These are phyloP conservation scores for Chrysosporium queenslandicum DNA, from an alignment of 2,329 filamentous ascomycete species.

Conservation along the genomic window DNA sequence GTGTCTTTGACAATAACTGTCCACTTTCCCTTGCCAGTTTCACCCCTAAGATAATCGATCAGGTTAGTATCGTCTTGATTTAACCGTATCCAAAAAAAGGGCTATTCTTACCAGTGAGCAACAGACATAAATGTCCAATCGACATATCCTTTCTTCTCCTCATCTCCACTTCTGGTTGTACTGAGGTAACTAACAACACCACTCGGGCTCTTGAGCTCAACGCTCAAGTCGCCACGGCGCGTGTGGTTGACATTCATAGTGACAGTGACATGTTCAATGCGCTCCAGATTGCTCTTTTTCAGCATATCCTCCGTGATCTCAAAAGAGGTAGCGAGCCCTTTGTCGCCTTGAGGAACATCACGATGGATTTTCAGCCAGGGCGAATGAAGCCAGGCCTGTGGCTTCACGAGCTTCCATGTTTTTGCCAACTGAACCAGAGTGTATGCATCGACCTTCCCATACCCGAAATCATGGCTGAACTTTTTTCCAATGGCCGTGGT, in stretches of 20 bases:
- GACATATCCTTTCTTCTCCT: constrained; percentile 58
- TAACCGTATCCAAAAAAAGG: background rate
- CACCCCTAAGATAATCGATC: constrained; percentile 61
- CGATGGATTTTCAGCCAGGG: constrained; percentile 89
- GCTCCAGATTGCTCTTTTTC: constrained; percentile 68
- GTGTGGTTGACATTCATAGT: constrained; percentile 93
- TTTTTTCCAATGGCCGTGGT: constrained; percentile 68
- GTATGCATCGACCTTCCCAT: constrained; percentile 87
- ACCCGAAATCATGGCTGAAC: constrained; percentile 91
- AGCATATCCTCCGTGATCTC: constrained; percentile 75
- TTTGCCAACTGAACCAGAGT: constrained; percentile 76
- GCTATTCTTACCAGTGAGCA: constrained; percentile 68
- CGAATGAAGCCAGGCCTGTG: constrained; percentile 87
- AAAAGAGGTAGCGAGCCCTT: constrained; percentile 70
- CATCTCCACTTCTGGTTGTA: constrained; percentile 61
- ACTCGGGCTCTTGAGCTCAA: constrained; percentile 76
- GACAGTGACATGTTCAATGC: constrained; percentile 87
- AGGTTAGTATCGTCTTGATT: constrained; percentile 22
- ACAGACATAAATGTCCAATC: constrained; percentile 99
- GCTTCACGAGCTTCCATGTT: constrained; percentile 78
- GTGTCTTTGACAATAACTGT: constrained; percentile 83
- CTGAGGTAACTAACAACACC: constrained; percentile 77
- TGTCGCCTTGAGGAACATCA: constrained; percentile 70
- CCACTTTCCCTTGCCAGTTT: constrained; percentile 79
- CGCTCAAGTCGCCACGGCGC: constrained; percentile 80